Base-by-base conservation (phyloP, 345 rosid genomes). In the Dimocarpus longan region DNA sequence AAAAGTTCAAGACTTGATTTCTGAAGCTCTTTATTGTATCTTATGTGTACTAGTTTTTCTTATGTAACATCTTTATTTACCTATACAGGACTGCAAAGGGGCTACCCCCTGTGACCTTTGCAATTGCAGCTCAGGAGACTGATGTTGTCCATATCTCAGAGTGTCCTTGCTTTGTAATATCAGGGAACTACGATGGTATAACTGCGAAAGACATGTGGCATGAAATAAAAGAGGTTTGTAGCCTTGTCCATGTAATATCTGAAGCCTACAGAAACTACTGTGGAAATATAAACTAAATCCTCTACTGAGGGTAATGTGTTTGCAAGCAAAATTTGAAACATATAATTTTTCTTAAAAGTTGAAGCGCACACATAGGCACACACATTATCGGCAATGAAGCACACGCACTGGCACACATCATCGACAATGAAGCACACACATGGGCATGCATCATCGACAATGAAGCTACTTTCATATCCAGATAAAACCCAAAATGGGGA, bases 161-260 rank as follows among this genome's bases (percentile, higher is more conserved):
- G 76, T 93, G 99, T 70, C 97, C 98, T n/a, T 80, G 79, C 78
- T 95, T 93, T 82, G 84, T 85, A 77, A 82, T 90, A 80, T 84
- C 93, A 16, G 99, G 99, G 44, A 82, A 91, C 77, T 84, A 87
- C 66, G 81, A 78, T 64, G 95, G 97, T 57, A 71, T 91, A 82
- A 88, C 93, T 60, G 97, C 98, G 24, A 90, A 87, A 77, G 95
- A 91, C 40, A 89, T 95, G 98, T 95, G 99, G 99, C 76, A 89
- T 59, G 88, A 86, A 82, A 85, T 95, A 32, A 95, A 89, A 84
- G 86, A 92, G 97, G 99, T 95, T 70, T 66, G 76, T 54, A 68
- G 21, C 42, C 54, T 32, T 52, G n/a, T 57, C 32, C 52, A 44
- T 72, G 24, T 10, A 56, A 50, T 68, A 50, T 52, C 57, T 15